Percentiles rank a stretch among this genome's conserved stretches.
These are phyloP conservation scores for Cytospora leucostoma DNA, from an alignment of 2,329 filamentous ascomycete genomes.

Conservation along the genomic window DNA sequence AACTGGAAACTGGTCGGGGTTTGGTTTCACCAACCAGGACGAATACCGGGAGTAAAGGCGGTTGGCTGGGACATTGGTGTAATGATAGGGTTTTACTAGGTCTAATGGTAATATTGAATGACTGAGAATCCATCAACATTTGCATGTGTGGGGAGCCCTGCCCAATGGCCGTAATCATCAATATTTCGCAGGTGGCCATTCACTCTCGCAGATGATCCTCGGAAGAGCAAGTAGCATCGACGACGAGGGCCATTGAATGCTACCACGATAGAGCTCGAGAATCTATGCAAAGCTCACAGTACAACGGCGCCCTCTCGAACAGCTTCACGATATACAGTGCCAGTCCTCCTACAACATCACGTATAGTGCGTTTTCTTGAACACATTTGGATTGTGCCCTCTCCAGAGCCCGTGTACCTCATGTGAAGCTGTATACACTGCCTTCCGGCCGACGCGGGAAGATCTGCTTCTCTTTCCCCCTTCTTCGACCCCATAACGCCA, in stretches of 20 bases:
- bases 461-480: not conserved
- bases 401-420: not conserved
- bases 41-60: not conserved
- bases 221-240: too few species aligned
- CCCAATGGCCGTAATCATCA: too few species aligned
- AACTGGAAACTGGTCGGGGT: not conserved
- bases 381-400: not conserved
- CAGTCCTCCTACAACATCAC: not conserved
- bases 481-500: conserved; percentile 18
- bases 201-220: too few species aligned
- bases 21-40: not conserved
- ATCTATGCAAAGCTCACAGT: too few species aligned
- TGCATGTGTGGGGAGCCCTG: not conserved
- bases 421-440: not conserved
- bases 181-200: too few species aligned
- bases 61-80: not conserved
- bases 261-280: too few species aligned
- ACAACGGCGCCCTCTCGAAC: too few species aligned
- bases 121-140: not conserved
- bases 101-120: conserved; percentile 27
- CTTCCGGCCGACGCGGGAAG: not conserved
- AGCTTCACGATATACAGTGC: too few species aligned
- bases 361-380: not conserved
- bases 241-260: too few species aligned
- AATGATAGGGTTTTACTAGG: conserved; percentile 18